A percentile compares a stretch with the other conserved stretches of the same genome.
Conservation (phyloP, 1,139 yeast species). For the Wickerhamomyces sp. region DNA sequence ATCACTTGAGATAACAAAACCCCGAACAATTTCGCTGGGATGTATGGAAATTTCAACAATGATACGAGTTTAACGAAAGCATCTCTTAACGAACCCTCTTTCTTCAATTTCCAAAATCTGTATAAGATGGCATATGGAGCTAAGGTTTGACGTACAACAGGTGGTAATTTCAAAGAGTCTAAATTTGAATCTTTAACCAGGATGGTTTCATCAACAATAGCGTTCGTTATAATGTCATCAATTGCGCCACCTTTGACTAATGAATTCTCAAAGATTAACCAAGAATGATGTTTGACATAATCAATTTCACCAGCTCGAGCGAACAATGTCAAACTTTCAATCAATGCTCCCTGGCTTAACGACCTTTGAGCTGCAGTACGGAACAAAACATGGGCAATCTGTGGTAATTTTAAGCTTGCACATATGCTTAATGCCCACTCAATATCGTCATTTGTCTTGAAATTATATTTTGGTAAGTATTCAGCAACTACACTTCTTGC, state of each 20-base stretch:
- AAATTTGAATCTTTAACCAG: slow-evolving; percentile 22
- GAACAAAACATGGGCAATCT: slow-evolving; percentile 50
- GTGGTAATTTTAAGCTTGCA: slow-evolving; percentile 43
- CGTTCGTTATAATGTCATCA: slow-evolving; percentile 51
- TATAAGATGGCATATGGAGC: slow-evolving; percentile 70
- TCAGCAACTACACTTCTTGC: slow-evolving; percentile 51
- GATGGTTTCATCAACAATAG: slow-evolving; percentile 42
- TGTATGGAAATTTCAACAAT: slow-evolving; percentile 57
- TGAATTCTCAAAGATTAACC: slow-evolving; percentile 58
- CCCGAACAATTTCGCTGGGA: slow-evolving; percentile 53
- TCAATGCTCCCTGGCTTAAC: slow-evolving; percentile 32
- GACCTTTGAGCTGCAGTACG: slow-evolving; percentile 31
- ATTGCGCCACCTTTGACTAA: slow-evolving; percentile 50
- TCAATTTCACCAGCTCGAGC: slow-evolving; percentile 58
- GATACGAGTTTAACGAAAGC: slow-evolving; percentile 41
- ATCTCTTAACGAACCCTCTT: slow-evolving; percentile 24
- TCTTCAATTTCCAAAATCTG: slow-evolving; percentile 38
- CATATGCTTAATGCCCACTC: slow-evolving; percentile 72
- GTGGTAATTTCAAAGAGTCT: slow-evolving; percentile 34
- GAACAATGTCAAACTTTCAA: slow-evolving; percentile 66
- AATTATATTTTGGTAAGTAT: slow-evolving; percentile 56
- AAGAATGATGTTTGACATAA: slow-evolving; percentile 37
- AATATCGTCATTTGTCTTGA: slow-evolving; percentile 65
- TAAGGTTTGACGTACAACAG: slow-evolving; percentile 60
- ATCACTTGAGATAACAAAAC: slow-evolving; percentile 46